Evolutionary conservation across 306 rosid genomes (phyloP), one percentile per base, ranked within the genome.

Genomic region (Alnus glutinosa): DNA sequence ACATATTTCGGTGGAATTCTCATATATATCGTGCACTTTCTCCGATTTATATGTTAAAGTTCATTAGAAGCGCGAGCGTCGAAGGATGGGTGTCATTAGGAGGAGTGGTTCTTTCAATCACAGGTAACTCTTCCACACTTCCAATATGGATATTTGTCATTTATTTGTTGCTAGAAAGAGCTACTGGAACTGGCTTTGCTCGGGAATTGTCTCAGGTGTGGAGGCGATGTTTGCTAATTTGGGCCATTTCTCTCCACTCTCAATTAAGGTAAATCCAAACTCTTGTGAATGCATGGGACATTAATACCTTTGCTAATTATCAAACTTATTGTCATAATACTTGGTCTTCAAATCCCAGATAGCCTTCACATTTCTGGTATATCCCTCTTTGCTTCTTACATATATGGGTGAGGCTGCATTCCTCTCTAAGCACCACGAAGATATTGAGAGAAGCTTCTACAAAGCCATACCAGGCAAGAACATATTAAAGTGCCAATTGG

Each of bases 361-460:
- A 77, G 97, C 97, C 77, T 90, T 92, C 88, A 90, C 91, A 9
- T 87, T 78, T 74, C 78, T 90, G 16, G 91, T 90, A 54, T 92
- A 90, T 77, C 94, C 97, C 44, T 88, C 88, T 47, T 85, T 92
- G 83, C 77, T 90, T 67, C 86, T 92, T 70, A 88, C 92, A 13
- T 92, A 87, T 83, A 87, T 90, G 92, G 97, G 97, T 11, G 92
- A 92, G 87, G 97, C 97, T 77, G 97, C 97, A 75, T 92, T 79
- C 75, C 92, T 92, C 77, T 87, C 97, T 37, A 88, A 86, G 85
- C 89, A 90, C 84, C 91, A 83, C 63, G 90, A 87, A 61, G 94
- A 88, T 79, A 81, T 92, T 63, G 87, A 90, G 39, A 87, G 88
- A 84, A 92, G 97, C 86, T 92, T 92, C 85, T 88, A 88, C 82